Percentiles rank a stretch among this genome's conserved stretches.
Conservation (phyloP, 2,329 filamentous ascomycete species). For the Colletotrichum sp. region DNA sequence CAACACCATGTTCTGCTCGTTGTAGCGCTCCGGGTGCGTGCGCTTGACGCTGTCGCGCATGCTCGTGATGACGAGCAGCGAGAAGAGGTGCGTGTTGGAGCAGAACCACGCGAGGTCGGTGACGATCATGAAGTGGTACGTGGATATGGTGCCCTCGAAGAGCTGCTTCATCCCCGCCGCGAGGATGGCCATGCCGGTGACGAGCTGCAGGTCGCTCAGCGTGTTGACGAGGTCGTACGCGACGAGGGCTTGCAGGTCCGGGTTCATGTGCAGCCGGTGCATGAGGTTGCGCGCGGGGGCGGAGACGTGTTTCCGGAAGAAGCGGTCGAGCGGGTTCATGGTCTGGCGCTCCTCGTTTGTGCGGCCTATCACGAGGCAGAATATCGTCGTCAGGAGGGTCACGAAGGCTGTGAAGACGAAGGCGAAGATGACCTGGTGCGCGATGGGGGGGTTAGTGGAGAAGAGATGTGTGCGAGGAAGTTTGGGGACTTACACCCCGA, state of each 20-base stretch:
- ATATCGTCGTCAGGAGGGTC: background rate
- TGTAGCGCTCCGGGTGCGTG: background rate
- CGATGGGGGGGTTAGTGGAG: background rate
- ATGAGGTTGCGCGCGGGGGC: background rate
- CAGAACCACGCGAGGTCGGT: conserved; percentile 29
- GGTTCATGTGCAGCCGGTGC: background rate
- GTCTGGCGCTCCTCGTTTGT: background rate
- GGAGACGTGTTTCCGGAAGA: background rate
- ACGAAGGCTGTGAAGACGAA: background rate
- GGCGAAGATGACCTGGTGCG: background rate
- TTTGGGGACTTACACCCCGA: background rate
- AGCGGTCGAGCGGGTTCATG: conserved; percentile 7
- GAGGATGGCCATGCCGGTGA: conserved; percentile 24
- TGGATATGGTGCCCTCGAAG: conserved; percentile 18
- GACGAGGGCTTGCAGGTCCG: background rate
- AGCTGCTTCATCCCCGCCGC: conserved; percentile 20
- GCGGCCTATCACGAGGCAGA: background rate
- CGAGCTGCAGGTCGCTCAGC: conserved; percentile 27
- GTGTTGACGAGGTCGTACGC: conserved; percentile 23
- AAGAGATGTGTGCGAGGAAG: fast-evolving
- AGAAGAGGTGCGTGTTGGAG: conserved; percentile 23
- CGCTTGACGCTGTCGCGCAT: conserved; percentile 15
- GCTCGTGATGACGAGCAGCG: conserved; percentile 18
- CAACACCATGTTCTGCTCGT: background rate
- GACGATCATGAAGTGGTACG: conserved; percentile 27